These are phyloP conservation scores for Saccharum spontaneum DNA, from an alignment of 176 grass and related monocot genomes.

Conservation along the genomic window DNA sequence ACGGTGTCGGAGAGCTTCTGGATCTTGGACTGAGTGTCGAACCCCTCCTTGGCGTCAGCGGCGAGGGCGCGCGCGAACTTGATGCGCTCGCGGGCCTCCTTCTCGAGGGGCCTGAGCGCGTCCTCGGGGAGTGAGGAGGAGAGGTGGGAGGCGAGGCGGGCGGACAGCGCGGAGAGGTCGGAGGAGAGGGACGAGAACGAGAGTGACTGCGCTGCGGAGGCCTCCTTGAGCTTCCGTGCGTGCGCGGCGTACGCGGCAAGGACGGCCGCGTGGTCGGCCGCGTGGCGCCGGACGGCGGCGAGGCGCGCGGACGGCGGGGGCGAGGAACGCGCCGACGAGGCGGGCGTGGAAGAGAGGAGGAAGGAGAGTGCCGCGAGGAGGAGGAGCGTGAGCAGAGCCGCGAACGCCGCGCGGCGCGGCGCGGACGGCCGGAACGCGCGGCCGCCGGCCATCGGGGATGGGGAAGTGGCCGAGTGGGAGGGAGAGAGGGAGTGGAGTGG, in stretches of 20 bases:
- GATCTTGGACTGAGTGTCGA: slow-evolving; percentile 94
- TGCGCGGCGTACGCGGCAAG: slow-evolving; percentile 70
- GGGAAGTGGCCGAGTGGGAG: background rate
- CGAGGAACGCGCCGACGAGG: slow-evolving; percentile 11
- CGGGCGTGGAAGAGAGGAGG: slow-evolving; percentile 43
- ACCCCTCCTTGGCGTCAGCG: slow-evolving; percentile 80
- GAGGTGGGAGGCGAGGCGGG: slow-evolving; percentile 47
- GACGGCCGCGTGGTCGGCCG: slow-evolving; percentile 75
- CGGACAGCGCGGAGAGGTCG: slow-evolving; percentile 58
- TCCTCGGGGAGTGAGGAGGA: slow-evolving; percentile 40
- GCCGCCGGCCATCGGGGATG: slow-evolving; percentile 66
- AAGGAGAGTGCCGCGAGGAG: slow-evolving; percentile 47
- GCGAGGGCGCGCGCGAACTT: slow-evolving; percentile 75
- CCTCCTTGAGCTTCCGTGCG: slow-evolving; percentile 86
- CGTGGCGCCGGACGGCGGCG: slow-evolving; percentile 65
- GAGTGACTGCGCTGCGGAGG: slow-evolving; percentile 65
- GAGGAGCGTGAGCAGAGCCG: slow-evolving; percentile 63
- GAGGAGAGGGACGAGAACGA: slow-evolving; percentile 71
- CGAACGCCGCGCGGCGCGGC: slow-evolving; percentile 58
- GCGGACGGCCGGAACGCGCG: slow-evolving; percentile 65
- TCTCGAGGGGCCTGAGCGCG: slow-evolving; percentile 63
- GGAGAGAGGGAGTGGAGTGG: background rate
- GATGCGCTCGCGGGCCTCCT: slow-evolving; percentile 87
- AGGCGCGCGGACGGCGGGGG: slow-evolving; percentile 45
- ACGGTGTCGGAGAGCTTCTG: slow-evolving; percentile 97